phyloP scores from a whole-genome alignment of 2,329 filamentous ascomycete species.

The Arthrobotrys sphaeroides region DNA sequence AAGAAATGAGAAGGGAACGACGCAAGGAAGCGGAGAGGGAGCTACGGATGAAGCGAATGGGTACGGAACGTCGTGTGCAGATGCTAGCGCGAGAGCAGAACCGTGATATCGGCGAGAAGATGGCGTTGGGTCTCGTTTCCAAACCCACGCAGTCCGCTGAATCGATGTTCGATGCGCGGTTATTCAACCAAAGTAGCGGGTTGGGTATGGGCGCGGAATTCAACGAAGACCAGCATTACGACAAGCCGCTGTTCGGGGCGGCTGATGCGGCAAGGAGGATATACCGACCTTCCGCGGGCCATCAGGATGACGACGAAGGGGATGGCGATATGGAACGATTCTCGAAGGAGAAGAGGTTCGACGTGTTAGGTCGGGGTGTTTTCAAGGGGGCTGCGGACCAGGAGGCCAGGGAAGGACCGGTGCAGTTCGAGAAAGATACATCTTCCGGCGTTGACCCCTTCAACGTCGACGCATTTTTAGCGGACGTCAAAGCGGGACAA shows the following conservation, averaged over 20 bases:
- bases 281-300: slow-evolving; percentile 80
- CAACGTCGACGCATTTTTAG: slow-evolving; percentile 92
- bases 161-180: slow-evolving; percentile 93
- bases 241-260: slow-evolving; percentile 95
- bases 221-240: slow-evolving; percentile 97
- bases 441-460: slow-evolving; percentile 75
- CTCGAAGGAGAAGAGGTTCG: slow-evolving; percentile 84
- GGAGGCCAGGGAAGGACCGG: slow-evolving; percentile 87
- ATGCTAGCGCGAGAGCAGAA: slow-evolving; percentile 95
- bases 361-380: slow-evolving; percentile 86
- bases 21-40: slow-evolving; percentile 86
- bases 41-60: slow-evolving; percentile 93
- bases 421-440: slow-evolving; percentile 80
- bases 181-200: slow-evolving; percentile 93
- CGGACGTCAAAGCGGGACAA: slow-evolving; percentile 73
- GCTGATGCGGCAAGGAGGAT: slow-evolving; percentile 95
- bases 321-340: slow-evolving; percentile 88
- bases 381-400: slow-evolving; percentile 87
- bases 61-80: slow-evolving; percentile 87
- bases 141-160: slow-evolving; percentile 93
- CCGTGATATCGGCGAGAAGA: slow-evolving; percentile 95
- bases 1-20: slow-evolving; percentile 79
- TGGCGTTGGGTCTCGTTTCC: slow-evolving; percentile 83
- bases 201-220: slow-evolving; percentile 78
- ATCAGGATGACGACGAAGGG: slow-evolving; percentile 78